Conservation (phyloP, 495 filamentous ascomycete species). For the Entonaema liquescens region DNA sequence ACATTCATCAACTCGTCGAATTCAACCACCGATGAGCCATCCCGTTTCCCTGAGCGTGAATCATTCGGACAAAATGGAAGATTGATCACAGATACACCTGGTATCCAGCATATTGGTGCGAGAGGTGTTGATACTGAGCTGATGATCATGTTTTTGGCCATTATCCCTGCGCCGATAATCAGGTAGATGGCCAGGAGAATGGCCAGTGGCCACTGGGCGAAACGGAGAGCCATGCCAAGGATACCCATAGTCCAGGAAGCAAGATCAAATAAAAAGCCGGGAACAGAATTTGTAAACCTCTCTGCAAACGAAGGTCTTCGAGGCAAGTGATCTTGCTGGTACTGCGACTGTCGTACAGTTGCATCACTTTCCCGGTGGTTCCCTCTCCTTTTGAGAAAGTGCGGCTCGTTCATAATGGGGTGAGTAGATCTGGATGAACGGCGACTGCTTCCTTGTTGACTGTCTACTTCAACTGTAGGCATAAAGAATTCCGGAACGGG, state of each 20-base stretch:
- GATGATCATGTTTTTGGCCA: constrained; percentile 62
- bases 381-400: constrained; percentile 41
- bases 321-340: not conserved
- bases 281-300: constrained; percentile 38
- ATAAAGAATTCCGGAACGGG: constrained; percentile 54
- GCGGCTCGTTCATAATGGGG: constrained; percentile 17
- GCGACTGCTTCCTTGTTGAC: constrained; percentile 35
- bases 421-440: constrained; percentile 41
- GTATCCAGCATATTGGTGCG: constrained; percentile 71
- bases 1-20: constrained; percentile 74
- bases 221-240: constrained; percentile 58
- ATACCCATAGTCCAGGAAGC: constrained; percentile 58
- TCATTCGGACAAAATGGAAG: constrained; percentile 66
- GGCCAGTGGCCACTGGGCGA: constrained; percentile 64
- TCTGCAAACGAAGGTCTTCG: constrained; percentile 26
- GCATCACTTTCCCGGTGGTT: constrained; percentile 15
- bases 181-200: constrained; percentile 63
- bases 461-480: constrained; percentile 48
- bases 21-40: constrained; percentile 53
- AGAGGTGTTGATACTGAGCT: constrained; percentile 59
- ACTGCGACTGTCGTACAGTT: not conserved
- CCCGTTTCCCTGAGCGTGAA: constrained; percentile 9
- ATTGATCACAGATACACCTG: constrained; percentile 64
- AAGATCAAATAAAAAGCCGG: constrained; percentile 44
- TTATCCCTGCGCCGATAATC: constrained; percentile 55